Conservation (phyloP, 1,284 basidiomycete genomes). For the Marasmius tenuissimus region DNA sequence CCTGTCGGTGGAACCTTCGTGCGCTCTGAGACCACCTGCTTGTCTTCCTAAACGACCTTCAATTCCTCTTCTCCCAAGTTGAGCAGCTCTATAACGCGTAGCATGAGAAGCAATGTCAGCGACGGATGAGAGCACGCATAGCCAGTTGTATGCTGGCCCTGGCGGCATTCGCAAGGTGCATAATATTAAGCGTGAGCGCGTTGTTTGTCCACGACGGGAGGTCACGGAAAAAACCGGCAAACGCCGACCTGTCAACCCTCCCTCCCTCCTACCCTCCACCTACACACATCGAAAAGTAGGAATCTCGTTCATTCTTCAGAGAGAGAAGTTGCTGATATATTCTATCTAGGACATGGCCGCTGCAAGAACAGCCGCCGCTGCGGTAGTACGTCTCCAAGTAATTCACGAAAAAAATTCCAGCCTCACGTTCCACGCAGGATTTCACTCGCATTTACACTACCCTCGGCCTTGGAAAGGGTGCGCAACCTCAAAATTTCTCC, state of each 20-base stretch:
- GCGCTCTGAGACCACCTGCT: slow-evolving; percentile 3
- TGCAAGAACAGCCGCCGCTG: slow-evolving; percentile 76
- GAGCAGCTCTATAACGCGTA: slow-evolving; percentile 53
- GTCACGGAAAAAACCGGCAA: neutral
- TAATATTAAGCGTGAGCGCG: neutral
- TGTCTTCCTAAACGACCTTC: slow-evolving; percentile 12
- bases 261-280: neutral
- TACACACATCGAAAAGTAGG: neutral
- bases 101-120: slow-evolving; percentile 62
- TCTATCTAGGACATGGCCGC: slow-evolving; percentile 60
- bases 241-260: neutral
- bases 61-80: slow-evolving; percentile 32
- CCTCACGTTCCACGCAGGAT: slow-evolving; percentile 56
- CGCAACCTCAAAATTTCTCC: slow-evolving; percentile 18
- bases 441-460: slow-evolving; percentile 90
- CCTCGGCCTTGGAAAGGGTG: slow-evolving; percentile 91
- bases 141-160: slow-evolving; percentile 67
- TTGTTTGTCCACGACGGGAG: neutral
- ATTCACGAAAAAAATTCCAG: slow-evolving; percentile 3
- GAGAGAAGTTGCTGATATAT: neutral
- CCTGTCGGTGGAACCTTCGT: neutral
- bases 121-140: slow-evolving; percentile 61
- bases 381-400: slow-evolving; percentile 59
- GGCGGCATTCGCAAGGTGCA: slow-evolving; percentile 29
- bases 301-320: neutral